These are phyloP conservation scores for Vitis amurensis DNA, from an alignment of 164 flowering plant species.

Conservation along the genomic window DNA sequence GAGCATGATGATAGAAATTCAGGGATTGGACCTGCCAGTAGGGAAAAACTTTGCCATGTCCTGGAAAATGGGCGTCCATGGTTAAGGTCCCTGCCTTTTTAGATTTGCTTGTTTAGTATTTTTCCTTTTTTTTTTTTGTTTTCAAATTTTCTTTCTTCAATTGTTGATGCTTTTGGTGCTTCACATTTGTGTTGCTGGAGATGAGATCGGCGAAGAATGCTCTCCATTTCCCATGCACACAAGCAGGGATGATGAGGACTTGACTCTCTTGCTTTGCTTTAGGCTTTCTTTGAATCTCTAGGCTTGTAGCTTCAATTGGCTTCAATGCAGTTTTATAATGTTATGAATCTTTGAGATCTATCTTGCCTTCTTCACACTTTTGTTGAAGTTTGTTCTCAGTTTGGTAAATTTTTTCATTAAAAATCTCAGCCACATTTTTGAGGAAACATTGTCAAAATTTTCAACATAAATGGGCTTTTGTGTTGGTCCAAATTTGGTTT, in stretches of 20 bases:
- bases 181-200: constrained; percentile 10
- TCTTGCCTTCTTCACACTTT: too few species aligned
- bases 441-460: too few species aligned
- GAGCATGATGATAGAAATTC: constrained; percentile 54
- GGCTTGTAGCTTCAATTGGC: too few species aligned
- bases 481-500: too few species aligned
- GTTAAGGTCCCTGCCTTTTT: constrained; percentile 13
- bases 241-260: neutral
- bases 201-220: constrained; percentile 26
- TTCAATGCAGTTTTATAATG: too few species aligned
- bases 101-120: neutral
- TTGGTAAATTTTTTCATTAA: too few species aligned
- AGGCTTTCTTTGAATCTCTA: neutral
- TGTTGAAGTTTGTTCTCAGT: too few species aligned
- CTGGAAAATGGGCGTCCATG: constrained; percentile 56
- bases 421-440: too few species aligned
- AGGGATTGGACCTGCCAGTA: constrained; percentile 45
- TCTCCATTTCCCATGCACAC: constrained; percentile 16
- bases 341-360: too few species aligned
- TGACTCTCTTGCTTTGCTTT: neutral
- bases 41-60: constrained; percentile 67
- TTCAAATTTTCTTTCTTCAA: too few species aligned
- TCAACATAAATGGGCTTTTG: too few species aligned
- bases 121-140: neutral
- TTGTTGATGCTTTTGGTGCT: neutral